Conservation (phyloP, 148 eudicot genomes). For the Rhododendron ovatum region DNA sequence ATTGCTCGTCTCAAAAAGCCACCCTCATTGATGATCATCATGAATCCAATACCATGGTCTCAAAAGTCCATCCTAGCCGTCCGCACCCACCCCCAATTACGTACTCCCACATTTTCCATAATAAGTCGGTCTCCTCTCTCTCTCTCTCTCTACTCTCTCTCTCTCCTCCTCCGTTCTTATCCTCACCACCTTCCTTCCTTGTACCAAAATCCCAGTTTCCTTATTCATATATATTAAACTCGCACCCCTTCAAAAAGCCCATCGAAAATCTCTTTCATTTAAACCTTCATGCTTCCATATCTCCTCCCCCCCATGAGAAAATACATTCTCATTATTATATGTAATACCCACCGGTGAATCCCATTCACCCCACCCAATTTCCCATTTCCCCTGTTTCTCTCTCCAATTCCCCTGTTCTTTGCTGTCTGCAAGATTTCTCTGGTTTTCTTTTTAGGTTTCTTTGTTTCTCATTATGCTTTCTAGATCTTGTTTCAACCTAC, state of each 20-base stretch:
- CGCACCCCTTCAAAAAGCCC: neutral
- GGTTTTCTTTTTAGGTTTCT: neutral
- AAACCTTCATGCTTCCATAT: neutral
- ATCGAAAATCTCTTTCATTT: neutral
- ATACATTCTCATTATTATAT: neutral
- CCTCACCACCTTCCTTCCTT: constrained; percentile 25
- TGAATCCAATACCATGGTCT: neutral
- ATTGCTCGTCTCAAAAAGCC: neutral
- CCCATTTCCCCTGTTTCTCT: neutral
- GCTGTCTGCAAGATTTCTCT: neutral
- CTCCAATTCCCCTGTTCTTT: neutral
- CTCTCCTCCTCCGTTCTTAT: constrained; percentile 27
- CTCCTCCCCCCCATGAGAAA: neutral
- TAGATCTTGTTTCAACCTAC: constrained; percentile 34
- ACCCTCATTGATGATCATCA: constrained; percentile 7
- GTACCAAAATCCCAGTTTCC: neutral
- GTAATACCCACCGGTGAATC: constrained; percentile 14
- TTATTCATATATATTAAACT: neutral
- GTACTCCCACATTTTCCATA: constrained; percentile 4
- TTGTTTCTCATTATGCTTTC: constrained; percentile 13
- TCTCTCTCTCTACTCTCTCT: neutral
- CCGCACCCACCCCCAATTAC: constrained; percentile 5
- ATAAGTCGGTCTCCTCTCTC: constrained; percentile 19
- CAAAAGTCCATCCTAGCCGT: constrained; percentile 22
- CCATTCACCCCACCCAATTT: neutral